Evolutionary conservation across 2,329 filamentous ascomycete genomes (phyloP).

Genomic region (Phaeosphaeriaceae sp.): DNA sequence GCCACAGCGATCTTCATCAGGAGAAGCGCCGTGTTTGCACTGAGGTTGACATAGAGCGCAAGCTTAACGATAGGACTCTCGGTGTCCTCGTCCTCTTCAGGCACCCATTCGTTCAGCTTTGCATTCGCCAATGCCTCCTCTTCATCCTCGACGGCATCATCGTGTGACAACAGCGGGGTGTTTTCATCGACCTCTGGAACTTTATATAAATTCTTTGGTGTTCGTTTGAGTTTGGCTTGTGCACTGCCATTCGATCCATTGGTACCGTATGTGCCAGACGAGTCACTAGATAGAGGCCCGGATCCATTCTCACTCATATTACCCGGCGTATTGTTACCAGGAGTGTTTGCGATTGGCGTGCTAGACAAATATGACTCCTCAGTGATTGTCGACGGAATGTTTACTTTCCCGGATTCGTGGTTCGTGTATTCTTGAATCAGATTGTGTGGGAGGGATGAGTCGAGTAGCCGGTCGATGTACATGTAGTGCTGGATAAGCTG

Average conservation of each 20-base stretch:
- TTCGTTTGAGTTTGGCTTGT: conserved; percentile 53
- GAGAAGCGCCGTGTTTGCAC: conserved; percentile 77
- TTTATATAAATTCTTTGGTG: conserved; percentile 85
- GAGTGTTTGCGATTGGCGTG: conserved; percentile 22
- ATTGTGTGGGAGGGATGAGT: conserved; percentile 90
- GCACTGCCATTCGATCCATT: conserved; percentile 25
- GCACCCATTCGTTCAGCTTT: conserved; percentile 72
- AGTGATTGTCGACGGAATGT: conserved; percentile 75
- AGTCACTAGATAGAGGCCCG: conserved; percentile 16
- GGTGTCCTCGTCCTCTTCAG: conserved; percentile 74
- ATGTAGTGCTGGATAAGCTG: conserved; percentile 88
- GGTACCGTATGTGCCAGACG: conserved; percentile 43
- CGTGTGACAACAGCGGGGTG: conserved; percentile 63
- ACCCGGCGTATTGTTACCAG: conserved; percentile 22
- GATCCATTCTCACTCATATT: conserved; percentile 21
- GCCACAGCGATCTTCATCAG: conserved; percentile 79
- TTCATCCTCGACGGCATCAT: conserved; percentile 52
- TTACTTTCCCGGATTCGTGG: conserved; percentile 62
- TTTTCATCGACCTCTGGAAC: conserved; percentile 67
- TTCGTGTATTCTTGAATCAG: conserved; percentile 88
- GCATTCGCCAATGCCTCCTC: conserved; percentile 46
- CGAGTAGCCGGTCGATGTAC: conserved; percentile 88
- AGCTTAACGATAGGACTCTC: conserved; percentile 78
- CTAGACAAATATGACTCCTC: conserved; percentile 62
- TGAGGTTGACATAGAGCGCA: conserved; percentile 85